phyloP scores from a whole-genome alignment of 78 protist genomes.

The Dictyostelium citrinum region DNA sequence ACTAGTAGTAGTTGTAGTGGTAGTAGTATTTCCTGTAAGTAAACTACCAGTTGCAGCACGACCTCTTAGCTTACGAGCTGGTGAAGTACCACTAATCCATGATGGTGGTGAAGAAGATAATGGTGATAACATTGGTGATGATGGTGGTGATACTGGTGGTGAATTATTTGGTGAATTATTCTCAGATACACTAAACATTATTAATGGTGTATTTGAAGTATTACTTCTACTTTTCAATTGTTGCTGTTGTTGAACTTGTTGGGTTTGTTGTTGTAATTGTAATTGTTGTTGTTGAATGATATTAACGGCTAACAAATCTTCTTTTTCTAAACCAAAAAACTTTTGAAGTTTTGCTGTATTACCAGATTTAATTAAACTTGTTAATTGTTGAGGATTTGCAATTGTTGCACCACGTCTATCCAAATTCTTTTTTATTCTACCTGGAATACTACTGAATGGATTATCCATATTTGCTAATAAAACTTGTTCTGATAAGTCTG shows the following conservation, averaged over 20 bases:
- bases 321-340: constrained; percentile 22
- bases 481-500: background rate
- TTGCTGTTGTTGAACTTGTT: background rate
- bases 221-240: background rate
- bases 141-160: constrained; percentile 40
- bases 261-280: background rate
- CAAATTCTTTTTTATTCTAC: background rate
- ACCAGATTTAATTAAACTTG: background rate
- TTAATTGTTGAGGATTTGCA: constrained; percentile 36
- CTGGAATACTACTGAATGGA: constrained; percentile 4
- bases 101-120: constrained; percentile 2
- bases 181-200: background rate
- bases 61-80: constrained; percentile 15
- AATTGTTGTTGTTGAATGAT: background rate
- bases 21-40: background rate
- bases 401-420: constrained; percentile 11
- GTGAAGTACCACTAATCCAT: constrained; percentile 65
- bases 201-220: background rate
- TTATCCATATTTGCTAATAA: constrained; percentile 17
- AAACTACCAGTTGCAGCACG: constrained; percentile 8
- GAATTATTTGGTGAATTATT: constrained; percentile 26
- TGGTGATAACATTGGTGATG: constrained; percentile 13
- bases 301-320: background rate
- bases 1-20: background rate
- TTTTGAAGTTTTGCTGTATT: constrained; percentile 16